These are phyloP conservation scores for Fragosphaeria purpurea DNA, from an alignment of 2,329 filamentous ascomycete genomes.

Conservation along the genomic window DNA sequence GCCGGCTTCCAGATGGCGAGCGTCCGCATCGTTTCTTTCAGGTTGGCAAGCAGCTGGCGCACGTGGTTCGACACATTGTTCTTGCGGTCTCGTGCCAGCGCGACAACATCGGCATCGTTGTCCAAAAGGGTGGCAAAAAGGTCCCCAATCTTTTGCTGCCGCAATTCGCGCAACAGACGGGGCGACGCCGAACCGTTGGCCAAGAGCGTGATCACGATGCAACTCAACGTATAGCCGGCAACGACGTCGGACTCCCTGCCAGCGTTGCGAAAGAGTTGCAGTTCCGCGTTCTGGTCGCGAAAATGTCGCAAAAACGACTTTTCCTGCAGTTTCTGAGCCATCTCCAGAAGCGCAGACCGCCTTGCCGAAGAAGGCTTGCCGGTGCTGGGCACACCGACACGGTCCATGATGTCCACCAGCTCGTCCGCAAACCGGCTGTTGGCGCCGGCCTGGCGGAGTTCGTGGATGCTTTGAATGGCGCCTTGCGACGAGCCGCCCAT, in stretches of 20 bases:
- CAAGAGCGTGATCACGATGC: conserved; percentile 53
- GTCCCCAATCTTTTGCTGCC: conserved; percentile 41
- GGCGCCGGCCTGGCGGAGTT: conserved; percentile 54
- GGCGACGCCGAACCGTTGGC: conserved; percentile 45
- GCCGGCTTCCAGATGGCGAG: conserved; percentile 51
- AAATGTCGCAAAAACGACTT: conserved; percentile 60
- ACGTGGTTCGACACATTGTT: conserved; percentile 59
- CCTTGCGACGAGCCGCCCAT: conserved; percentile 34
- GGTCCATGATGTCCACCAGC: conserved; percentile 52
- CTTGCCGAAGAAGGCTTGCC: conserved; percentile 39
- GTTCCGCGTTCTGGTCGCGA: conserved; percentile 61
- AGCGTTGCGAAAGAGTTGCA: conserved; percentile 54
- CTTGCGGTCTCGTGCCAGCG: conserved; percentile 52
- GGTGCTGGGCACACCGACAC: conserved; percentile 42
- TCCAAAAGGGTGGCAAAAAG: conserved; percentile 47
- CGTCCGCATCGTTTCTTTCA: conserved; percentile 43
- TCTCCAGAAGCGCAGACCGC: conserved; percentile 48
- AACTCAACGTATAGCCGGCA: conserved; percentile 53
- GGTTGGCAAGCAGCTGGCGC: conserved; percentile 42
- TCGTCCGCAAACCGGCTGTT: conserved; percentile 58
- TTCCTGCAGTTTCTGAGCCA: conserved; percentile 49
- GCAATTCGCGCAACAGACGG: conserved; percentile 46
- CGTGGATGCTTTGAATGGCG: conserved; percentile 53
- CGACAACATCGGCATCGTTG: conserved; percentile 43
- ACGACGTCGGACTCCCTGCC: conserved; percentile 50